Evolutionary conservation across 768 basidiomycete species (phyloP).

Genomic region (Sporobolomyces phaffii): DNA sequence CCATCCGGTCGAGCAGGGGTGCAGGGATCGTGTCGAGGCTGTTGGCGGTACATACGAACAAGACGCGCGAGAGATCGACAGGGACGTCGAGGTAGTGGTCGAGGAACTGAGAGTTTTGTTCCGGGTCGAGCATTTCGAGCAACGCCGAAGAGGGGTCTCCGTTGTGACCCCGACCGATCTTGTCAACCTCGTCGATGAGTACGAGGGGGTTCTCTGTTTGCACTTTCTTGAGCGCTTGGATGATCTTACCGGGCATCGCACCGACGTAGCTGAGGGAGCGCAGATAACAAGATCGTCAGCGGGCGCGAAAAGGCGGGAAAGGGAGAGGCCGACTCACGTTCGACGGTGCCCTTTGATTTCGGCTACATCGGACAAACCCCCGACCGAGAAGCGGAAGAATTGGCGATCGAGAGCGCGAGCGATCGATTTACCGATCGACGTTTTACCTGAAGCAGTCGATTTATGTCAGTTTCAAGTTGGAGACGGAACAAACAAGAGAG

Average conservation of each 20-base stretch:
- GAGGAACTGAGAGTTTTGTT: conserved; percentile 53
- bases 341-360: conserved; percentile 97
- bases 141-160: conserved; percentile 89
- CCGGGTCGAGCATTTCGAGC: conserved; percentile 87
- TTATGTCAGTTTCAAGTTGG: not conserved
- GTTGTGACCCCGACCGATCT: conserved; percentile 65
- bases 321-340: conserved; percentile 70
- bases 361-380: conserved; percentile 92
- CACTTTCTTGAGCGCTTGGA: conserved; percentile 83
- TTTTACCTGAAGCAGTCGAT: conserved; percentile 57
- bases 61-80: conserved; percentile 87
- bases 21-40: conserved; percentile 82
- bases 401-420: conserved; percentile 80
- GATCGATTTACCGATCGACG: conserved; percentile 90
- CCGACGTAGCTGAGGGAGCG: conserved; percentile 63
- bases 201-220: conserved; percentile 75
- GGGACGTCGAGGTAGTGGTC: conserved; percentile 93
- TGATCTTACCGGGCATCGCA: conserved; percentile 51
- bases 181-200: conserved; percentile 65
- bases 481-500: not conserved
- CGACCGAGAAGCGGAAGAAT: conserved; percentile 95
- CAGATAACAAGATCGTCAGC: conserved; percentile 52
- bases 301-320: not conserved
- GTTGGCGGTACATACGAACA: conserved; percentile 97
- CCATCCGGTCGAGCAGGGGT: conserved; percentile 83